Conservation (phyloP, 2,329 filamentous ascomycete species). For the Fusarium burgessii region DNA sequence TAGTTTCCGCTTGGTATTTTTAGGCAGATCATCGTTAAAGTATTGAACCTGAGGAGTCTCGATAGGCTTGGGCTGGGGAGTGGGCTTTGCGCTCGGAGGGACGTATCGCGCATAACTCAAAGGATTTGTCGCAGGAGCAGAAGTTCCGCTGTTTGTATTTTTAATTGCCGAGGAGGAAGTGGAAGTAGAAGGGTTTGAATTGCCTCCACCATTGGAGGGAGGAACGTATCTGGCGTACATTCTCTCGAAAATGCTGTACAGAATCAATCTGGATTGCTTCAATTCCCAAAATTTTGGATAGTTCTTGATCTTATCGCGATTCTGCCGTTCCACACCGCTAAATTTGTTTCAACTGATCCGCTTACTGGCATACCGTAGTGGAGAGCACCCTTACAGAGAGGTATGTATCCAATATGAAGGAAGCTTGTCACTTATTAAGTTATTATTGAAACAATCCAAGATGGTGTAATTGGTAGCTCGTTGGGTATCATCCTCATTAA, state of each 20-base stretch:
- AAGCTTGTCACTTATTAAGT: too few relatives aligned
- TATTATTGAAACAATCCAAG: too few relatives aligned
- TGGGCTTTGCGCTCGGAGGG: constrained; percentile 47
- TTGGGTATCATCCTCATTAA: background rate
- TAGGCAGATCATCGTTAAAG: constrained; percentile 48
- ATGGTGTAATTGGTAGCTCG: background rate
- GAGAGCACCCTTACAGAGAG: background rate
- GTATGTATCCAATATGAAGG: too few relatives aligned
- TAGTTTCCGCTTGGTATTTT: constrained; percentile 54
- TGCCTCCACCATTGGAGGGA: constrained; percentile 41
- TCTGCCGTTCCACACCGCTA: constrained; percentile 55
- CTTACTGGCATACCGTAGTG: background rate
- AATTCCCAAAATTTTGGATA: constrained; percentile 52
- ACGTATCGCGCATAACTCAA: constrained; percentile 58
- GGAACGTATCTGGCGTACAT: constrained; percentile 62
- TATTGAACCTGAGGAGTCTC: constrained; percentile 38
- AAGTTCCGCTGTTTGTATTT: background rate
- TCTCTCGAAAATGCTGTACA: constrained; percentile 22
- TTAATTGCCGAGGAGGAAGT: background rate
- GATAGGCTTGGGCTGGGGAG: constrained; percentile 6
- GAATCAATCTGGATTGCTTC: constrained; percentile 6
- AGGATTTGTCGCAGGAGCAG: constrained; percentile 27
- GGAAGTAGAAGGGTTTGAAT: background rate
- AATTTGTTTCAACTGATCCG: constrained; percentile 43
- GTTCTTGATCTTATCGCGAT: constrained; percentile 50